Evolutionary conservation across 495 filamentous ascomycete genomes (phyloP).

Genomic region (Hypoxylon perforatum): DNA sequence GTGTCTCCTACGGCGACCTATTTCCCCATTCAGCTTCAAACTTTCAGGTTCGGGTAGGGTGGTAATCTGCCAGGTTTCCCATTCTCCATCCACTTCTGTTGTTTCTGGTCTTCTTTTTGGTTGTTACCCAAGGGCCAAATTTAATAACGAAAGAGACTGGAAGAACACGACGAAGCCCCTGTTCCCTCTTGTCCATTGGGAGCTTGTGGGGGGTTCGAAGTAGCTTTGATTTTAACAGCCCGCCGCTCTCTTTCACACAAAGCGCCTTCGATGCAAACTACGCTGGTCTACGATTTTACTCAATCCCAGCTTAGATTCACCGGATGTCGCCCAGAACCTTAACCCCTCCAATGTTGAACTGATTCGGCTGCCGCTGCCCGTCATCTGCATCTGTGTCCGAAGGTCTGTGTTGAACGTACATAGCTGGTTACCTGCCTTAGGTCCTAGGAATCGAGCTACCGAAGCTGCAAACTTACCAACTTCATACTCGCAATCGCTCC

Average conservation of each 20-base stretch:
- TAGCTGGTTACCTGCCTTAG: background rate
- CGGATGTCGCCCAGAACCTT: constrained; percentile 33
- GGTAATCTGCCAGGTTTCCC: constrained; percentile 33
- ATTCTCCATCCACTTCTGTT: background rate
- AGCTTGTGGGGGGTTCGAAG: constrained; percentile 23
- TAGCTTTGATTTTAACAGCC: background rate
- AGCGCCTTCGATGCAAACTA: constrained; percentile 14
- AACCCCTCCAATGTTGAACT: constrained; percentile 18
- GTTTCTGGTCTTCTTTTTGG: background rate
- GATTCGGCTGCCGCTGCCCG: constrained; percentile 18
- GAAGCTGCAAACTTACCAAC: constrained; percentile 20
- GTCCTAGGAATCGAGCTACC: constrained; percentile 15
- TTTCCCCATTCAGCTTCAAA: constrained; percentile 42
- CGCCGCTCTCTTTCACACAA: background rate
- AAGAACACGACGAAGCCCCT: constrained; percentile 4
- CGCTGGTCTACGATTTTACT: background rate
- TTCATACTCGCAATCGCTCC: constrained; percentile 11
- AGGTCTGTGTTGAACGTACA: background rate
- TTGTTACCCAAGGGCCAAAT: constrained; percentile 13
- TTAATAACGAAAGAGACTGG: constrained; percentile 4
- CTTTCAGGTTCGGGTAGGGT: constrained; percentile 33
- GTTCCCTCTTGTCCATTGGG: constrained; percentile 1
- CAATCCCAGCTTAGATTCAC: constrained; percentile 6
- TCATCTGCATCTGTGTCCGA: background rate
- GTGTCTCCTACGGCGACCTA: too few species aligned